phyloP scores from a whole-genome alignment of 768 basidiomycete species.

The Artomyces pyxidatus region DNA sequence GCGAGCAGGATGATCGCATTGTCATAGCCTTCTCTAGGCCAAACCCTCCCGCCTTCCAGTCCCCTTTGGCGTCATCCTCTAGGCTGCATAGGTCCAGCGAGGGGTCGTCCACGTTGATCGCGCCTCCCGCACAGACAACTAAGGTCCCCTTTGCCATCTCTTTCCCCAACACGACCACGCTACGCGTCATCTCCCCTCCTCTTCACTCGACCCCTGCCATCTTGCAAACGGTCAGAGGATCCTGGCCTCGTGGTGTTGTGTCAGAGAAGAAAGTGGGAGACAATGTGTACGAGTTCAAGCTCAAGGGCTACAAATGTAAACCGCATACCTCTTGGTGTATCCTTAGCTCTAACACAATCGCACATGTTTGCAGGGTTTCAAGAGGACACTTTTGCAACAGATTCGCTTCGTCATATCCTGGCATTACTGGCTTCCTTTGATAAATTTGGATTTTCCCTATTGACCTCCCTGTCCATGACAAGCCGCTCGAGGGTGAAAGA shows the following conservation, averaged over 20 bases:
- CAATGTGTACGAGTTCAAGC: conserved; percentile 69
- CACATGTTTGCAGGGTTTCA: conserved; percentile 52
- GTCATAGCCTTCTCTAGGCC: conserved; percentile 64
- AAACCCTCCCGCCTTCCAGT: conserved; percentile 19
- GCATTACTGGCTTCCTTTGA: conserved; percentile 60
- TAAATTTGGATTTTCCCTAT: conserved; percentile 55
- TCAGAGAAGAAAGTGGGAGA: conserved; percentile 71
- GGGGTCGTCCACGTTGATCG: conserved; percentile 2
- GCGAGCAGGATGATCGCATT: conserved; percentile 66
- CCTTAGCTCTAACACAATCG: not conserved
- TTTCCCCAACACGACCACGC: conserved; percentile 54
- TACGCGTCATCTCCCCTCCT: conserved; percentile 74
- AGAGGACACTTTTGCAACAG: conserved; percentile 66
- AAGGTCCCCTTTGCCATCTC: conserved; percentile 56
- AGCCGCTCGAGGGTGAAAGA: conserved; percentile 67
- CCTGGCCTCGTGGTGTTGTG: conserved; percentile 76
- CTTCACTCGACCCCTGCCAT: conserved; percentile 72
- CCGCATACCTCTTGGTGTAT: conserved; percentile 17
- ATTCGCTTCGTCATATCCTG: conserved; percentile 67
- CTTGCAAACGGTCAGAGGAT: conserved; percentile 65
- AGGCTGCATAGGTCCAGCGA: conserved; percentile 18
- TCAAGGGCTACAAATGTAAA: conserved; percentile 75
- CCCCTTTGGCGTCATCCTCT: conserved; percentile 28
- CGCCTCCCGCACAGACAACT: no score
- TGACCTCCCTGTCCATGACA: conserved; percentile 65